Percentiles rank a stretch among this genome's conserved stretches.
phyloP scores from a whole-genome alignment of 1,139 yeast genomes.

The Zygotorulaspora mrakii region DNA sequence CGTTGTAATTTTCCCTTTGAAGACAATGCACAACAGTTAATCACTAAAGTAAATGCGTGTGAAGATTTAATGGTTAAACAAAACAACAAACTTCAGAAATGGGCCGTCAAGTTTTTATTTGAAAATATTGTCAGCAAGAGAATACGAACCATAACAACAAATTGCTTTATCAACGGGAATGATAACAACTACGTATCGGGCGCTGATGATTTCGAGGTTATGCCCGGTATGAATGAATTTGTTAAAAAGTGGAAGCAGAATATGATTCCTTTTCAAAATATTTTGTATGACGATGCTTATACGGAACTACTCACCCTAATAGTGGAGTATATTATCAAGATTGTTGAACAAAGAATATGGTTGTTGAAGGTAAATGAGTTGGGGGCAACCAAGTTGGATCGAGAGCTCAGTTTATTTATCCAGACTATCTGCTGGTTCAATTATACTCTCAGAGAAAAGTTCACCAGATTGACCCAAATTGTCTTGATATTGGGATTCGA shows the following conservation, averaged over 20 bases:
- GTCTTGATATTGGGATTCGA: slow-evolving; percentile 80
- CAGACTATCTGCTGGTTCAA: slow-evolving; percentile 58
- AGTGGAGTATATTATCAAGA: slow-evolving; percentile 48
- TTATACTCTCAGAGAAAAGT: slow-evolving; percentile 72
- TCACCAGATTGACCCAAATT: slow-evolving; percentile 77
- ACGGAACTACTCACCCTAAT: slow-evolving; percentile 49
- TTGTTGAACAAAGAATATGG: slow-evolving; percentile 68
- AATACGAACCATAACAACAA: slow-evolving; percentile 22
- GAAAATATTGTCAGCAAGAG: slow-evolving; percentile 28
- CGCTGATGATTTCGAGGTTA: slow-evolving; percentile 39
- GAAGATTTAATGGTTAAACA: slow-evolving; percentile 25
- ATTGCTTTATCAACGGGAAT: slow-evolving; percentile 24
- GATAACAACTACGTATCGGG: slow-evolving; percentile 29
- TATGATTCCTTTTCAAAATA: slow-evolving; percentile 61
- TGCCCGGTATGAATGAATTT: slow-evolving; percentile 44
- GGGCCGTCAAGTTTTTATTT: slow-evolving; percentile 32
- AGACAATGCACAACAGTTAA: slow-evolving; percentile 46
- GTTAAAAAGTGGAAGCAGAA: slow-evolving; percentile 60
- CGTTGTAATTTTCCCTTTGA: slow-evolving; percentile 53
- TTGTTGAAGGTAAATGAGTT: slow-evolving; percentile 67
- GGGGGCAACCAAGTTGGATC: slow-evolving; percentile 81
- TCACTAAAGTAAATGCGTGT: slow-evolving; percentile 39
- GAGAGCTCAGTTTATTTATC: slow-evolving; percentile 73
- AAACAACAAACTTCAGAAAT: slow-evolving; percentile 27
- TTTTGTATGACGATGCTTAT: slow-evolving; percentile 50